Evolutionary conservation across 2,329 filamentous ascomycete genomes (phyloP).

Genomic region (Cytospora mali): DNA sequence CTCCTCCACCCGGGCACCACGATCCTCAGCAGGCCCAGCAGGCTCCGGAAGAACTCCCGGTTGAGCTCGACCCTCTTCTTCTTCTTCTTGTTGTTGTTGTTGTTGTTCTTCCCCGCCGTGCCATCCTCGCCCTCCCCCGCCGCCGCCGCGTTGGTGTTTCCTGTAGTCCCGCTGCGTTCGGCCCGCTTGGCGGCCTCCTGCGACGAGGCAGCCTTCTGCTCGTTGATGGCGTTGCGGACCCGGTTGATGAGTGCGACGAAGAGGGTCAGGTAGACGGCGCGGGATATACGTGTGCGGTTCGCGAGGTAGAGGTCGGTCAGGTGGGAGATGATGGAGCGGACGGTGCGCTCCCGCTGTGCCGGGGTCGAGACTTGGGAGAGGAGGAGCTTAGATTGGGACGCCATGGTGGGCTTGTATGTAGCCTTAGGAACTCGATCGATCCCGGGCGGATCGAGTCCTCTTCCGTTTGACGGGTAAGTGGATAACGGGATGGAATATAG

Average conservation of each 20-base stretch:
- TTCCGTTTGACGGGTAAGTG: background rate
- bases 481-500: background rate
- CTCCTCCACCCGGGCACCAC: slow-evolving; percentile 89
- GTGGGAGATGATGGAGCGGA: slow-evolving; percentile 66
- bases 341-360: slow-evolving; percentile 57
- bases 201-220: slow-evolving; percentile 83
- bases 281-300: slow-evolving; percentile 80
- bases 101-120: slow-evolving; percentile 34
- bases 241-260: slow-evolving; percentile 81
- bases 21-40: slow-evolving; percentile 79
- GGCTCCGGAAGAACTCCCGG: slow-evolving; percentile 74
- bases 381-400: slow-evolving; percentile 72
- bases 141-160: slow-evolving; percentile 39
- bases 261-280: slow-evolving; percentile 80
- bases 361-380: slow-evolving; percentile 42
- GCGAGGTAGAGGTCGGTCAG: slow-evolving; percentile 74
- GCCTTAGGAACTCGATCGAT: background rate
- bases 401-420: slow-evolving; percentile 54
- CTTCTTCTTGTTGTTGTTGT: slow-evolving; percentile 46
- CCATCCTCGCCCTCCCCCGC: slow-evolving; percentile 34
- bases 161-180: slow-evolving; percentile 52
- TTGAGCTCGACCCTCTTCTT: slow-evolving; percentile 90
- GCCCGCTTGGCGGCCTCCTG: slow-evolving; percentile 63
- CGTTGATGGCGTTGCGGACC: slow-evolving; percentile 85
- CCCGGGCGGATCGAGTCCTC: background rate